Conservation (phyloP, 2,329 filamentous ascomycete species). For the Aspergillus piperis region DNA sequence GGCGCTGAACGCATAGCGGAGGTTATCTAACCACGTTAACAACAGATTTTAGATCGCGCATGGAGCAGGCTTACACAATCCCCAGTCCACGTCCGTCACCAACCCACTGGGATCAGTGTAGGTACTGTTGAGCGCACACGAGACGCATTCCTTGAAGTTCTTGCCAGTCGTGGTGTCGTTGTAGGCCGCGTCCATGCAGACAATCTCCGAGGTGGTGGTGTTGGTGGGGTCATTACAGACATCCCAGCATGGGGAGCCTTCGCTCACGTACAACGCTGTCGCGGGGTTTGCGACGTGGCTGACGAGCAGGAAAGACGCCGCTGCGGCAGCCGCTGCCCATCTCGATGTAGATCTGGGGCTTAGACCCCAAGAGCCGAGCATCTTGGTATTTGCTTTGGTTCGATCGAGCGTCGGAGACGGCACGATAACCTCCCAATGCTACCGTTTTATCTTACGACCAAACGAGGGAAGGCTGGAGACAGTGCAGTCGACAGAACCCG, state of each 20-base stretch:
- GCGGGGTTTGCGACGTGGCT: slow-evolving; percentile 25
- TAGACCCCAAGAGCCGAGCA: slow-evolving; percentile 23
- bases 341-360: slow-evolving; percentile 14
- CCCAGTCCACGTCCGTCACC: slow-evolving; percentile 49
- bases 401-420: background rate
- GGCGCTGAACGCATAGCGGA: slow-evolving; percentile 47
- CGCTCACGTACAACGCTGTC: slow-evolving; percentile 33
- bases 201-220: slow-evolving; percentile 44
- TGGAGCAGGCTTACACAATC: slow-evolving; percentile 41
- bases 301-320: slow-evolving; percentile 16
- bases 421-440: background rate
- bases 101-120: slow-evolving; percentile 35
- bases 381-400: slow-evolving; percentile 12
- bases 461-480: background rate
- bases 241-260: slow-evolving; percentile 42
- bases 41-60: background rate
- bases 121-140: slow-evolving; percentile 45
- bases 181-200: slow-evolving; percentile 44
- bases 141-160: slow-evolving; percentile 44
- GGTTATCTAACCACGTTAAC: slow-evolving; percentile 38
- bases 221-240: slow-evolving; percentile 36
- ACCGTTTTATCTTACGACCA: background rate
- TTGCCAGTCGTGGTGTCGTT: slow-evolving; percentile 34
- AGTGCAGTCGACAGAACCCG: slow-evolving; percentile 2
- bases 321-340: slow-evolving; percentile 21